Evolutionary conservation across 1,139 yeast genomes (phyloP), one percentile per base, ranked within the genome.

Genomic region (Blastobotrys apis): DNA sequence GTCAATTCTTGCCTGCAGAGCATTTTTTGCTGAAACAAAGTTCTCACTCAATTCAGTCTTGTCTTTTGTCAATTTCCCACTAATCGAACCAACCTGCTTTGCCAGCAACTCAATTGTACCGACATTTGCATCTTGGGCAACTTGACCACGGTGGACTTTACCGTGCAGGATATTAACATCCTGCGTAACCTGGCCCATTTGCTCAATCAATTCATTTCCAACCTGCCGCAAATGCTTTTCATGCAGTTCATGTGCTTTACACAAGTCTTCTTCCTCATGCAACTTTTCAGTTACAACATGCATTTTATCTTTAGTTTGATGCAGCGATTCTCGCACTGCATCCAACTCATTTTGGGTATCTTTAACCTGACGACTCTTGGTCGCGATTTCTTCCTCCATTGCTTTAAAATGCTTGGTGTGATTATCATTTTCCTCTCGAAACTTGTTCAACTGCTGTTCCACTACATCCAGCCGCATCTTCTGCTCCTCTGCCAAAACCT

Each of bases 401-500:
- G 26, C 40, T 15, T 38, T 39, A 27, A 48, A 22, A 3, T 27
- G n/a, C 25, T 37, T 29, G 26, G 41, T 44, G 33, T 37, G 44
- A 3, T 19, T 27, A 13, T 51, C 53, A n/a, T 46, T 32, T 36
- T 45, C 40, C 9, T 27, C 41, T 32, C 57, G 60, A 4, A 48
- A 37, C 13, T 47, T 46, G 25, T 40, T 31, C 12, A 68, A 55
- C 47, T 68, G 71, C 35, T 62, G 67, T 40, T 69, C 72, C 39
- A 71, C 56, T 6, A 63, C 65, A 26, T 60, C 63, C 4, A 69
- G 62, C 41, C 67, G 64, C 30, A 64, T 57, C 42, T 67, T 66
- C 51, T 70, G 74, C 33, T 72, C 76, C 8, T 65, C 68, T 6
- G 68, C 62, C 40, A 64, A 60, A 4, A 68, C 62, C 30, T 64